Evolutionary conservation across 2,329 filamentous ascomycete genomes (phyloP), one percentile per base, ranked within the genome.

Genomic region (Colletotrichum sp.): DNA sequence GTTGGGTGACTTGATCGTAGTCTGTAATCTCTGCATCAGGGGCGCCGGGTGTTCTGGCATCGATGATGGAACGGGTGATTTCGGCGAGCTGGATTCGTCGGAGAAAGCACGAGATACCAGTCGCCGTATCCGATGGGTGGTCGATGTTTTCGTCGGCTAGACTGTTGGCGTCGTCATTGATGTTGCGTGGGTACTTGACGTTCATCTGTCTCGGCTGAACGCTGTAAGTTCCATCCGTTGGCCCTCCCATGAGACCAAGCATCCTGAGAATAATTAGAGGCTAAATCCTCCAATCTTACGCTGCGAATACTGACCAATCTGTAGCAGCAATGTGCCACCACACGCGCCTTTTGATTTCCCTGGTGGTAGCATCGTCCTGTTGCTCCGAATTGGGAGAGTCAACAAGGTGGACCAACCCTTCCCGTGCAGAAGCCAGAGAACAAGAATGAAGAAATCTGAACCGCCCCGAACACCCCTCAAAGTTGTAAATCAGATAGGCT

Each of bases 321-420:
- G 83, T 85, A 1, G 83, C 80, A 12, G 82, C 82, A 7, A 88
- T 79, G 76, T 87, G 85, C 86, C 86, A 88, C 87, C 86, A 88
- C 5, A 87, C 77, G 61, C 87, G 81, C 21, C 86, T 80, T 55
- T 84, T 86, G 48, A 85, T 81, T 70, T 88, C 87, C 7, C 77
- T 79, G 39, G 80, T 81, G 4, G 77, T 76, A 24, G 75, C 72
- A 21, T 80, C 81, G 9, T 82, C 78, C 21, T 74, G 43, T 4
- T 79, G 79, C 1, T 78, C 77, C 8, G 78, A 77, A 6, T 78
- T 76, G 4, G 82, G 78, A n/a, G 84, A 80, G 65, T 88, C 87
- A 0, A 86, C 77, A 9, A 86, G 79, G 77, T 88, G 86, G 6
- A 88, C 60, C 5, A 80, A 80, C 7, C 87, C 79, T 57, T 85